Conservation (phyloP, 768 basidiomycete genomes). For the Sporobolomyces phaffii region DNA sequence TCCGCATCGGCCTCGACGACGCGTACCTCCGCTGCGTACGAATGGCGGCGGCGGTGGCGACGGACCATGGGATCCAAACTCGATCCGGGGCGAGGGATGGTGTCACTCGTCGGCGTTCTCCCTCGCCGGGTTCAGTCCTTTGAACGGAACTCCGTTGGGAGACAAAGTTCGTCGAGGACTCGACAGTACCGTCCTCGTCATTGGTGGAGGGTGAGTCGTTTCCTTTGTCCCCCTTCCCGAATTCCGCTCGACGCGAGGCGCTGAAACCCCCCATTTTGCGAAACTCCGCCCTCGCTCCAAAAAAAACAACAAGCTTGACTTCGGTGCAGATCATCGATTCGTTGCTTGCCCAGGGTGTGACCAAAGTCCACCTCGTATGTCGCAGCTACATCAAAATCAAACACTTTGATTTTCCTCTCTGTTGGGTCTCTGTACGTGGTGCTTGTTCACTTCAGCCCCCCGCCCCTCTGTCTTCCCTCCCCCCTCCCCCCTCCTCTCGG, state of each 20-base stretch:
- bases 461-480: neutral
- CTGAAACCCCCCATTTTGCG: no score
- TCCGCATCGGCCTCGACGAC: no score
- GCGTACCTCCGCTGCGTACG: no score
- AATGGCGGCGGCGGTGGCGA: no score
- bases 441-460: no score
- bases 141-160: conserved; percentile 42
- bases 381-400: conserved; percentile 34
- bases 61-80: conserved; percentile 6
- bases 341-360: conserved; percentile 32
- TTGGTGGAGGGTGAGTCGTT: conserved; percentile 41
- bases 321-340: conserved; percentile 42
- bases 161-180: conserved; percentile 42
- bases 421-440: conserved; percentile 10
- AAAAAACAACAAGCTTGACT: conserved; percentile 32
- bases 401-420: conserved; percentile 35
- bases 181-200: conserved; percentile 30
- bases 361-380: conserved; percentile 34
- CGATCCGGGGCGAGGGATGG: conserved; percentile 26
- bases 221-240: neutral
- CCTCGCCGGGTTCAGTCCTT: conserved; percentile 17
- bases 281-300: no score
- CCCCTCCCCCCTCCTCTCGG: no score
- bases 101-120: conserved; percentile 39
- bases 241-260: no score